Conservation (phyloP, 495 filamentous ascomycete genomes). For the Aspergillus saccharolyticus region DNA sequence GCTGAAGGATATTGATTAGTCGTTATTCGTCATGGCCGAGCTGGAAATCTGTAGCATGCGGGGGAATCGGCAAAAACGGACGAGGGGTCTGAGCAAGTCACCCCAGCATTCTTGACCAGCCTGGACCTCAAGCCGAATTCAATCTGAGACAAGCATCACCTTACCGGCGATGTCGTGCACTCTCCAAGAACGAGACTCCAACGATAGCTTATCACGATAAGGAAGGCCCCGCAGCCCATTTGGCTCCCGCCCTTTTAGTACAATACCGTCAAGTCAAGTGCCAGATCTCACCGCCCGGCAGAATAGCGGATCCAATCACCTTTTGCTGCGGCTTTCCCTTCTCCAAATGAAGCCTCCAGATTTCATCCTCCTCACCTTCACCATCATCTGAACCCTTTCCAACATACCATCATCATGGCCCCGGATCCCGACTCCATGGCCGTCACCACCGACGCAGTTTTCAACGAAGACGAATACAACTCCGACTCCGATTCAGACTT, state of each 20-base stretch:
- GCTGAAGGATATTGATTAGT: not conserved
- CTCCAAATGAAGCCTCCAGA: not conserved
- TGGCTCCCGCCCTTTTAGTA: too few relatives aligned
- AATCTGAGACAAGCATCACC: too few relatives aligned
- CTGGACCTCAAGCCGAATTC: too few relatives aligned
- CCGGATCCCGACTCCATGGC: conserved; percentile 13
- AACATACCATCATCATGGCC: conserved; percentile 22
- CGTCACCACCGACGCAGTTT: conserved; percentile 19
- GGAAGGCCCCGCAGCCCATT: too few relatives aligned
- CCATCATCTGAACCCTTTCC: not conserved
- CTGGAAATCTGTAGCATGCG: not conserved
- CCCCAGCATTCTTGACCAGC: too few relatives aligned
- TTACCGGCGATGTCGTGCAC: too few relatives aligned
- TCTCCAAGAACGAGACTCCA: too few relatives aligned
- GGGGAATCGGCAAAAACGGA: too few relatives aligned
- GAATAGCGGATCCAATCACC: conserved; percentile 8
- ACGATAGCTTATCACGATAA: too few relatives aligned
- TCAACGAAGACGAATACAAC: conserved; percentile 57
- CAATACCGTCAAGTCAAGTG: too few relatives aligned
- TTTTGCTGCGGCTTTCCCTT: not conserved
- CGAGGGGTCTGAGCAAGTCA: too few relatives aligned
- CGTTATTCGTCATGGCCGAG: not conserved
- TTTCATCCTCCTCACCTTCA: not conserved
- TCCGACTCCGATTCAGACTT: conserved; percentile 76
- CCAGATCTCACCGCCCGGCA: conserved; percentile 10